A percentile compares a stretch with the other conserved stretches of the same genome.
phyloP scores from a whole-genome alignment of 345 rosid species.

The Salix purpurea region DNA sequence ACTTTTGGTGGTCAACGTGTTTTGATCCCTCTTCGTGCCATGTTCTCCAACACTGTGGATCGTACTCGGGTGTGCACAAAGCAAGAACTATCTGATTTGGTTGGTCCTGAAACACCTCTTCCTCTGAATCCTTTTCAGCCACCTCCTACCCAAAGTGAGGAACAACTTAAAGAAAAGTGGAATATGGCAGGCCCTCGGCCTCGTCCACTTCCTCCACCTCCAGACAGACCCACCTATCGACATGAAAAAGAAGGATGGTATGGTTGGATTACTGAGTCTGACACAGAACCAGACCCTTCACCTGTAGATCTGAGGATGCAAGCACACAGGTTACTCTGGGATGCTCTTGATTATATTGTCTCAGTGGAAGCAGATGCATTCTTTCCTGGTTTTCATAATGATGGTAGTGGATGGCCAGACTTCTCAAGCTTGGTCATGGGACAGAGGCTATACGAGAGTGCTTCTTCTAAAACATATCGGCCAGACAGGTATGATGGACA shows the following conservation, averaged over 20 bases:
- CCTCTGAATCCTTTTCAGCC: conserved; percentile 39
- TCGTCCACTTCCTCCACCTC: conserved; percentile 99
- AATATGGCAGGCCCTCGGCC: conserved; percentile 94
- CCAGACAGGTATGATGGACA: conserved; percentile 66
- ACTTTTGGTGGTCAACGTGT: conserved; percentile 92
- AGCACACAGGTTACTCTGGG: conserved; percentile 92
- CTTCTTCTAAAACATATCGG: conserved; percentile 78
- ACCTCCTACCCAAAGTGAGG: conserved; percentile 54
- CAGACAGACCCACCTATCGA: conserved; percentile 78
- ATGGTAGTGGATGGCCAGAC: conserved; percentile 88
- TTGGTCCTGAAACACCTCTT: conserved; percentile 81
- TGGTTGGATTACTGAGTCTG: conserved; percentile 83
- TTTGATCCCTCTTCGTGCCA: conserved; percentile 85
- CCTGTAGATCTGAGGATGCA: conserved; percentile 69
- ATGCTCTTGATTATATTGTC: conserved; percentile 88
- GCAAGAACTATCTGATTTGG: conserved; percentile 62
- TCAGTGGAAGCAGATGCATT: conserved; percentile 92
- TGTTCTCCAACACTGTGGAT: conserved; percentile 76
- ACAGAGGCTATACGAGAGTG: conserved; percentile 84
- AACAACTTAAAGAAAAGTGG: conserved; percentile 81
- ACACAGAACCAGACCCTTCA: conserved; percentile 77
- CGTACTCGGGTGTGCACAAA: conserved; percentile 70
- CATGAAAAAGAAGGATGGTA: conserved; percentile 99
- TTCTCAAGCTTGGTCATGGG: conserved; percentile 97
- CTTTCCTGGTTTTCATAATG: conserved; percentile 82